Evolutionary conservation across 2,329 filamentous ascomycete species (phyloP).

Genomic region (Colletotrichum sp.): DNA sequence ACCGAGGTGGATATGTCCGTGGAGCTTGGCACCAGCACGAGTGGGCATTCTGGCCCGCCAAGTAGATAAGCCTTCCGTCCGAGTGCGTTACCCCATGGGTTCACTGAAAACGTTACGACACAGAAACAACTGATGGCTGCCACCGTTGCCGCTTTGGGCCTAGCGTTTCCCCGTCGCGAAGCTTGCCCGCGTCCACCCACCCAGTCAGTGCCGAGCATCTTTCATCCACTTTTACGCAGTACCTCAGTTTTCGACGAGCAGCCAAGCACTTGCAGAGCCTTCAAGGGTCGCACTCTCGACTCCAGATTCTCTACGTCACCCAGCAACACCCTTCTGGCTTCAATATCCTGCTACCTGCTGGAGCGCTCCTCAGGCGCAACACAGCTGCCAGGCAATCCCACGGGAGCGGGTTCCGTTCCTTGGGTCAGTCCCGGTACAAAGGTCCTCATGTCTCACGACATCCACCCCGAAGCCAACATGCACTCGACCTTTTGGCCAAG

Average conservation of each 20-base stretch:
- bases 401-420: neutral
- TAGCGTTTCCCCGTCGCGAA: constrained; percentile 1
- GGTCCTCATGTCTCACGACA: neutral
- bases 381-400: neutral
- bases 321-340: neutral
- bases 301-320: constrained; percentile 11
- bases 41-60: neutral
- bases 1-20: constrained; percentile 11
- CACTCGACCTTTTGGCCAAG: neutral
- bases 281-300: neutral
- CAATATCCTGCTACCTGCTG: neutral
- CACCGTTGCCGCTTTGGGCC: neutral
- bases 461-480: neutral
- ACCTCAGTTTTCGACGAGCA: neutral
- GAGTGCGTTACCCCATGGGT: constrained; percentile 17
- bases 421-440: neutral
- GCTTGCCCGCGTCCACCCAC: neutral
- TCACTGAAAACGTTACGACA: constrained; percentile 19
- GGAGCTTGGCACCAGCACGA: neutral
- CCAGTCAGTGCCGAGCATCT: neutral
- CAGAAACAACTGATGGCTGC: constrained; percentile 19
- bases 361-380: neutral
- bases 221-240: neutral
- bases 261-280: neutral
- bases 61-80: constrained; percentile 19